A percentile compares a stretch with the other conserved stretches of the same genome.
These are phyloP conservation scores for Tardiomyces digboiensis DNA, from an alignment of 1,139 yeast species.

Conservation along the genomic window DNA sequence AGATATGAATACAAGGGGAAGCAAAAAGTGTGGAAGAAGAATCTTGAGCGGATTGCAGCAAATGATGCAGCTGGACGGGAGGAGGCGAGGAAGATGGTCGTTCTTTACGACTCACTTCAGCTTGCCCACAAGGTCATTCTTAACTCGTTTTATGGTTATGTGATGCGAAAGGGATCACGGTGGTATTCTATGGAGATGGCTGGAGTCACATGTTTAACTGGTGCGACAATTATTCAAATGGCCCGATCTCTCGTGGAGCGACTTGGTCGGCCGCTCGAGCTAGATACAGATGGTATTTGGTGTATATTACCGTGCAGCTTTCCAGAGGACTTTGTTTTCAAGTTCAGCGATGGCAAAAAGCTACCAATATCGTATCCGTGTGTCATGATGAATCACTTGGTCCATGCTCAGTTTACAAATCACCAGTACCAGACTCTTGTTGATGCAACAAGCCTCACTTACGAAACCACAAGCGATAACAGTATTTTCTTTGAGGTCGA, in stretches of 20 bases:
- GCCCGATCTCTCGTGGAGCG: slow-evolving; percentile 92
- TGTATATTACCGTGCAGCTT: slow-evolving; percentile 90
- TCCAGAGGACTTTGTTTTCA: slow-evolving; percentile 78
- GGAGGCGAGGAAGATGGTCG: slow-evolving; percentile 91
- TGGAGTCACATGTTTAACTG: slow-evolving; percentile 96
- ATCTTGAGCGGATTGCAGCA: slow-evolving; percentile 45
- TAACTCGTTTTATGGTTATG: slow-evolving; percentile 96
- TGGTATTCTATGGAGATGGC: slow-evolving; percentile 99
- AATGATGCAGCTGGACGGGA: slow-evolving; percentile 40
- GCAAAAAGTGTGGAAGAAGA: slow-evolving; percentile 92
- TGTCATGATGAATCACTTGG: slow-evolving; percentile 90
- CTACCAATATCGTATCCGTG: slow-evolving; percentile 85
- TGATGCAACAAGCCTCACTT: slow-evolving; percentile 57
- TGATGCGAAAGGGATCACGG: slow-evolving; percentile 97
- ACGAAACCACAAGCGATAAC: slow-evolving; percentile 77
- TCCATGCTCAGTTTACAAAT: slow-evolving; percentile 85
- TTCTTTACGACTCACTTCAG: slow-evolving; percentile 89
- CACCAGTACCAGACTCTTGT: slow-evolving; percentile 86
- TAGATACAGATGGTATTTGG: slow-evolving; percentile 99
- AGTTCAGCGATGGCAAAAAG: slow-evolving; percentile 68
- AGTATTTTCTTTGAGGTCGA: slow-evolving; percentile 97
- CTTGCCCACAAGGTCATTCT: slow-evolving; percentile 95
- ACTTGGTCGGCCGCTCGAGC: slow-evolving; percentile 88
- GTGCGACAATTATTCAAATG: slow-evolving; percentile 97
- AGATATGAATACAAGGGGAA: slow-evolving; percentile 92